Evolutionary conservation across 1,139 yeast genomes (phyloP), one percentile per base, ranked within the genome.

Genomic region (Candida gigantensis): DNA sequence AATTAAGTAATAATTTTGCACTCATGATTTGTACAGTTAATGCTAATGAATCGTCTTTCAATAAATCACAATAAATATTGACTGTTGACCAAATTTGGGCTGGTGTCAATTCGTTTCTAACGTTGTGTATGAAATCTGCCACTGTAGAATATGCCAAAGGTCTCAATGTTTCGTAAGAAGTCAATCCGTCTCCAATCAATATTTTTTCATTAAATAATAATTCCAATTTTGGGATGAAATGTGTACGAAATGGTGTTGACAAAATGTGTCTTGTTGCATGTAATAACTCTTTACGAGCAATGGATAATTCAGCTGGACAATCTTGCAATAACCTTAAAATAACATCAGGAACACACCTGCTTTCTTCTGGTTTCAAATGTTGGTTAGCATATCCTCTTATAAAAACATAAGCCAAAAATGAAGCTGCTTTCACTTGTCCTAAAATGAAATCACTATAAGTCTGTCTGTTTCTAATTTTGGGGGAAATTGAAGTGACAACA

Each of bases 381-480:
- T 80, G 81, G 23, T 79, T 75, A 2, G 95, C 81, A 51, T 83
- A 85, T 6, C 95, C 92, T 47, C 97, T 76, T 28, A 94, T 82
- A 46, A 84, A 82, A 2, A 90, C 89, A 57, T 90, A 94, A 0
- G 98, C 97, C 53, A 94, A 68, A 49, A 94, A 92, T 0, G 97
- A 88, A 37, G 96, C 94, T 1, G 97, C 96, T 58, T 94, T 94
- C 27, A 94, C 96, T 60, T 94, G 99, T n/a, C 96, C 94, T 28
- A 87, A 67, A 13, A 92, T 81, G 52, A 92, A 87, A 49, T 94
- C 98, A 43, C 94, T 86, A 60, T 84, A 92, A 0, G 87, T 84
- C 13, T 80, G 73, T 49, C 96, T 74, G 53, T 87, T 87, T 39
- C 76, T 77, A 45, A 92, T 84, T n/a, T 78, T 76, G 1, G 94